Conservation (phyloP, 345 rosid species). For the Laguncularia racemosa region DNA sequence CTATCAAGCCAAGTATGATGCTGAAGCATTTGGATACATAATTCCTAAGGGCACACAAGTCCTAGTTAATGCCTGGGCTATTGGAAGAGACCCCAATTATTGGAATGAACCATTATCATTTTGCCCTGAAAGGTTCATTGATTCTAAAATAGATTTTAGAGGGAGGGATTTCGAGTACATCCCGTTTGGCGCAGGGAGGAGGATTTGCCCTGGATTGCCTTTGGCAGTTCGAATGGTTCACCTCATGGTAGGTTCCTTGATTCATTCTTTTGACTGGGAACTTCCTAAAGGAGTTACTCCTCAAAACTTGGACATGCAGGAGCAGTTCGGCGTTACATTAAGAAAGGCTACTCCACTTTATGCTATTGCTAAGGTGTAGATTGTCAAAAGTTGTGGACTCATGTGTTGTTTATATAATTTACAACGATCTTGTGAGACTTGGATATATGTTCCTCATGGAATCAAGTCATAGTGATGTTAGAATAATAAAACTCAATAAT, state of each 20-base stretch:
- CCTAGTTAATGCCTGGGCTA: constrained; percentile 18
- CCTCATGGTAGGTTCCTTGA: neutral
- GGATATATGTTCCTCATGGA: too few relatives aligned
- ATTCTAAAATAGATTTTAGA: constrained; percentile 6
- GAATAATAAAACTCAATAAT: too few relatives aligned
- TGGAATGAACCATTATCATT: constrained; percentile 14
- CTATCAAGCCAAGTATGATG: constrained; percentile 9
- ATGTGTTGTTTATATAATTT: too few relatives aligned
- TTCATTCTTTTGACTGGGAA: neutral
- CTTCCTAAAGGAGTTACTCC: neutral
- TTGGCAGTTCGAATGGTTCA: neutral
- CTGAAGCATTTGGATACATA: constrained; percentile 9
- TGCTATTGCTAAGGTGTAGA: neutral
- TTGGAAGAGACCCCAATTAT: constrained; percentile 14
- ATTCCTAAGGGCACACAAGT: constrained; percentile 19
- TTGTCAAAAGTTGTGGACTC: constrained; percentile 2
- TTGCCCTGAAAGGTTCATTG: constrained; percentile 18
- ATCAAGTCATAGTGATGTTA: too few relatives aligned
- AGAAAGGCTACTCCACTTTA: neutral
- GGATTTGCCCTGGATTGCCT: neutral
- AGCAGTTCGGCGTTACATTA: neutral
- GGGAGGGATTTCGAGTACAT: neutral
- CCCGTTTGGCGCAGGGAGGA: neutral
- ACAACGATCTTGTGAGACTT: too few relatives aligned
- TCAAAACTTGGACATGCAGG: neutral